Percentiles rank a stretch among this genome's conserved stretches.
Conservation (phyloP, 2,329 filamentous ascomycete species). For the Dactylellina drechsleri region DNA sequence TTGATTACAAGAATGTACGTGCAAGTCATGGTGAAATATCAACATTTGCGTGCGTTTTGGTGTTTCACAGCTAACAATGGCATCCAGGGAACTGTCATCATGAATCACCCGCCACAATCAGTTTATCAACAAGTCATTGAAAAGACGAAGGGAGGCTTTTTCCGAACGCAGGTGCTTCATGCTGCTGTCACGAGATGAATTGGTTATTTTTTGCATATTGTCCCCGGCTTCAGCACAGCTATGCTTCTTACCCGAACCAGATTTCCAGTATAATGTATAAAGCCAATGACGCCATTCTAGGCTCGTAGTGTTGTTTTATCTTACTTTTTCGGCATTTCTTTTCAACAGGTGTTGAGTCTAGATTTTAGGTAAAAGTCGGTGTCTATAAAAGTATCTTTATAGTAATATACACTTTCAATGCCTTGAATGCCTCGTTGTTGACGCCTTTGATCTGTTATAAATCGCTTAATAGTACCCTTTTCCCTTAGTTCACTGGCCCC, state of each 20-base stretch:
- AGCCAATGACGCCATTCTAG: not conserved
- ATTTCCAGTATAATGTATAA: constrained; percentile 10
- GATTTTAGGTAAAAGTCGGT: constrained; percentile 20
- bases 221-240: not conserved
- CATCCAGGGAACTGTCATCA: constrained; percentile 82
- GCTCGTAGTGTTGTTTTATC: not conserved
- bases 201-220: not conserved
- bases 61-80: constrained; percentile 12
- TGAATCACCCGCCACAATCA: constrained; percentile 98
- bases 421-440: not conserved
- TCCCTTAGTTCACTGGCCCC: too few species aligned
- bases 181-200: constrained; percentile 56
- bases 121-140: constrained; percentile 99
- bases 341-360: constrained; percentile 17
- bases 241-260: not conserved
- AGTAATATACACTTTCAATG: constrained; percentile 4
- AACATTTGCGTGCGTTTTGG: not conserved
- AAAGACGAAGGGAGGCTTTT: constrained; percentile 98
- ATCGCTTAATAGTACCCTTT: too few species aligned
- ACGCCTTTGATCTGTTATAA: too few species aligned
- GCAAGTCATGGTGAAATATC: not conserved
- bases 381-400: constrained; percentile 26
- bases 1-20: constrained; percentile 85
- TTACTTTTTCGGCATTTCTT: not conserved
- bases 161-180: constrained; percentile 93